Evolutionary conservation across 2,329 filamentous ascomycete species (phyloP).

Genomic region (Sordariomycetes sp.): DNA sequence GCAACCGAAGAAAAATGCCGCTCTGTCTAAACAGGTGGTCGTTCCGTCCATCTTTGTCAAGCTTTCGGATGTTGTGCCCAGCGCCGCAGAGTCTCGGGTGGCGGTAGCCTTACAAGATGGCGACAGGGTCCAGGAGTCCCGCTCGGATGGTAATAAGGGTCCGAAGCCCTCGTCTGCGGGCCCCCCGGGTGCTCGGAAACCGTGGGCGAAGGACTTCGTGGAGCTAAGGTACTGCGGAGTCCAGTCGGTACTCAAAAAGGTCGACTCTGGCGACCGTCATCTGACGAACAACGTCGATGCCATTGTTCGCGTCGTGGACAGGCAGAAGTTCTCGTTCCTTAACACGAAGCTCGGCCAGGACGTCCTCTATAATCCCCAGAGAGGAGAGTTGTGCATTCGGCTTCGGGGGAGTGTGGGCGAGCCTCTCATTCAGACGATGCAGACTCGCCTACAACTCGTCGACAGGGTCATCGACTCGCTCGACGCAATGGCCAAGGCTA

Average conservation of each 20-base stretch:
- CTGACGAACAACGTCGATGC: slow-evolving; percentile 34
- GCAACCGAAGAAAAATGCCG: slow-evolving; percentile 18
- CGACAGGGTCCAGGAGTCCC: background rate
- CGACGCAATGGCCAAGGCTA: slow-evolving; percentile 45
- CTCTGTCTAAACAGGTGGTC: slow-evolving; percentile 26
- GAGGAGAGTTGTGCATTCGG: slow-evolving; percentile 50
- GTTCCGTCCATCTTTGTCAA: slow-evolving; percentile 34
- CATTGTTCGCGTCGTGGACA: slow-evolving; percentile 38
- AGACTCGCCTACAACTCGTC: slow-evolving; percentile 49
- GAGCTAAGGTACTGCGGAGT: slow-evolving; percentile 42
- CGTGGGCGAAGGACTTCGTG: slow-evolving; percentile 48
- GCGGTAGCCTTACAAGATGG: background rate
- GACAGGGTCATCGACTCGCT: slow-evolving; percentile 60
- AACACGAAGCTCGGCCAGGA: slow-evolving; percentile 42
- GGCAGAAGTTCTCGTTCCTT: slow-evolving; percentile 40
- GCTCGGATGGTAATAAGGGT: background rate
- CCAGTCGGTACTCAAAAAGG: slow-evolving; percentile 11
- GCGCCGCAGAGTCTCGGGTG: slow-evolving; percentile 1
- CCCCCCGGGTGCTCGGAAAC: slow-evolving; percentile 7
- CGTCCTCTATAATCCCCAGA: slow-evolving; percentile 44
- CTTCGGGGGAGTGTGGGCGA: slow-evolving; percentile 45
- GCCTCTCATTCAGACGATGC: slow-evolving; percentile 44
- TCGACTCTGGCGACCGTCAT: slow-evolving; percentile 5
- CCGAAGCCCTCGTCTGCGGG: background rate
- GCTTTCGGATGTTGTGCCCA: slow-evolving; percentile 30